Percentiles rank a stretch among this genome's conserved stretches.
Conservation (phyloP, 75 land plant genomes). For the Cryptomeria japonica region DNA sequence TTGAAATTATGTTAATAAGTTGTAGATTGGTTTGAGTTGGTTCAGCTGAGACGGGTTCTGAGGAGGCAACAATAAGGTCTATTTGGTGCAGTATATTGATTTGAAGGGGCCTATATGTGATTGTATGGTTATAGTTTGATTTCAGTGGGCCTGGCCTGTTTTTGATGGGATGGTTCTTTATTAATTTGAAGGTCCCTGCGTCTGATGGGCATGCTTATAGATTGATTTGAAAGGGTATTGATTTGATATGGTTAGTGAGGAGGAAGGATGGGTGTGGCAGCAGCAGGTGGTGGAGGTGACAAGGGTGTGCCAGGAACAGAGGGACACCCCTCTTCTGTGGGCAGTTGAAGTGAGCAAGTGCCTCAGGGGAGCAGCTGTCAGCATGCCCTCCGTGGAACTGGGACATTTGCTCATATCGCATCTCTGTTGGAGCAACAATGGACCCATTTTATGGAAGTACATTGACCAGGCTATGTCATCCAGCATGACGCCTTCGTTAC, state of each 20-base stretch:
- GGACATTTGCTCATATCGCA: conserved; percentile 38
- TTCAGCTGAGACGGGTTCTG: not conserved
- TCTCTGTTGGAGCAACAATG: conserved; percentile 34
- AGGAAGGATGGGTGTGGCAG: conserved; percentile 12
- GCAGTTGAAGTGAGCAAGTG: conserved; percentile 44
- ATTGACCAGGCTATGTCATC: conserved; percentile 5
- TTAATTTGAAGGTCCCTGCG: not conserved
- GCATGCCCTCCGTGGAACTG: conserved; percentile 47
- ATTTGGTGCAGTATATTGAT: not conserved
- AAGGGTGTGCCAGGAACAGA: conserved; percentile 32
- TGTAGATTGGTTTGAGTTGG: not conserved
- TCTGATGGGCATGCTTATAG: not conserved
- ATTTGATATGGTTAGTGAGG: not conserved
- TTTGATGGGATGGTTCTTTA: not conserved
- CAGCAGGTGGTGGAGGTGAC: conserved; percentile 42
- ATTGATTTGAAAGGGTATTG: not conserved
- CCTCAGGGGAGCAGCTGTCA: conserved; percentile 27
- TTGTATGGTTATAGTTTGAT: too few species aligned
- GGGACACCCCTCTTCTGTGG: conserved; percentile 59
- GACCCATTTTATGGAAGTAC: conserved; percentile 51
- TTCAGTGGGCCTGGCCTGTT: too few species aligned
- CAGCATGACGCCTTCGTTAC: not conserved
- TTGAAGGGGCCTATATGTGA: too few species aligned
- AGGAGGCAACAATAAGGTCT: not conserved
- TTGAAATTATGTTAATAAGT: not conserved